These are phyloP conservation scores for Ministeria vibrans DNA, from an alignment of 78 protist species.

Conservation along the genomic window DNA sequence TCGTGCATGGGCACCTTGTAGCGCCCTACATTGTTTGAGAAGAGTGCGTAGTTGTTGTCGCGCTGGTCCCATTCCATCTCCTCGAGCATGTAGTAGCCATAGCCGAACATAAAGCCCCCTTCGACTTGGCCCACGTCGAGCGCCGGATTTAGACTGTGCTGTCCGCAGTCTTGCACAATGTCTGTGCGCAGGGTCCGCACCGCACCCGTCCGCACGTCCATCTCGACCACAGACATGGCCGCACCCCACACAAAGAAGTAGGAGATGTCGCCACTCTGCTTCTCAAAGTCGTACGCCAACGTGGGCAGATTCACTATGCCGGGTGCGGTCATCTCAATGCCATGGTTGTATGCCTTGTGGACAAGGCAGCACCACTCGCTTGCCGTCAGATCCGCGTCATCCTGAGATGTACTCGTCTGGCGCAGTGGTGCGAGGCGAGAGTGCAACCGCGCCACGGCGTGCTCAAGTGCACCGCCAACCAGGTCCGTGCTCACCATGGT, in stretches of 20 bases:
- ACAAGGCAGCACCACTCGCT: too few relatives aligned
- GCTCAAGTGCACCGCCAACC: constrained; percentile 40
- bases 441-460: constrained; percentile 32
- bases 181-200: constrained; percentile 20
- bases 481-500: constrained; percentile 59
- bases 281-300: neutral
- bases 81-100: constrained; percentile 37
- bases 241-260: constrained; percentile 22
- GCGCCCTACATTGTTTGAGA: too few relatives aligned
- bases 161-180: constrained; percentile 43
- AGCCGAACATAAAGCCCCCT: constrained; percentile 34
- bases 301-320: too few relatives aligned
- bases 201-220: constrained; percentile 61
- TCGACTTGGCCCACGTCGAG: constrained; percentile 62
- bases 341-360: too few relatives aligned
- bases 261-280: constrained; percentile 14
- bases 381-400: too few relatives aligned
- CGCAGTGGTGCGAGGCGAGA: too few relatives aligned
- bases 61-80: constrained; percentile 17
- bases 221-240: constrained; percentile 41
- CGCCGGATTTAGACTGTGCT: constrained; percentile 39
- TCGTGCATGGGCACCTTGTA: too few relatives aligned
- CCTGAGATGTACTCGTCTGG: too few relatives aligned
- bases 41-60: too few relatives aligned
- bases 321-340: too few relatives aligned